Evolutionary conservation across 176 grass and related monocot species (phyloP).

Genomic region (Tillandsia leiboldiana): DNA sequence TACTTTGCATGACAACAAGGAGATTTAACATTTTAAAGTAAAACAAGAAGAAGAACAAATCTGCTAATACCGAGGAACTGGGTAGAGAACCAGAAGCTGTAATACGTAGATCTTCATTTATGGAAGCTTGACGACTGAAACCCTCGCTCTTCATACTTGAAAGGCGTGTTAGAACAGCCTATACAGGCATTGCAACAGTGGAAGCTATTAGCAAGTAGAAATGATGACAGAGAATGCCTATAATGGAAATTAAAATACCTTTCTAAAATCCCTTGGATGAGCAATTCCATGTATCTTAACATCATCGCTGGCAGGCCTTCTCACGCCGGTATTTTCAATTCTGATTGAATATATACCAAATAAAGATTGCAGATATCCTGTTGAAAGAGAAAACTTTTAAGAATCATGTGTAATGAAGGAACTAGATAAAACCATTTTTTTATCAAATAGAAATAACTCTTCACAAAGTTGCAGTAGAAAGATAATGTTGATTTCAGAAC

Average conservation of each 20-base stretch:
- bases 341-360: slow-evolving; percentile 59
- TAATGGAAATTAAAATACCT: slow-evolving; percentile 30
- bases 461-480: neutral
- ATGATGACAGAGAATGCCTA: neutral
- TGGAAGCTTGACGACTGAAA: slow-evolving; percentile 30
- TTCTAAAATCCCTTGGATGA: slow-evolving; percentile 45
- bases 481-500: too few species aligned
- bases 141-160: slow-evolving; percentile 31
- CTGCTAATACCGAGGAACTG: slow-evolving; percentile 11
- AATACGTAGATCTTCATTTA: slow-evolving; percentile 13
- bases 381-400: neutral
- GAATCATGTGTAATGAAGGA: neutral
- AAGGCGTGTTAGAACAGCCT: slow-evolving; percentile 44
- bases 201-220: neutral
- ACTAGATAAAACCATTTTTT: neutral
- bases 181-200: neutral
- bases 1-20: neutral
- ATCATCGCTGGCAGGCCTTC: slow-evolving; percentile 44
- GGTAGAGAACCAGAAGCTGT: slow-evolving; percentile 17
- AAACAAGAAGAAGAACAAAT: neutral
- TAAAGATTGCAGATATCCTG: slow-evolving; percentile 48
- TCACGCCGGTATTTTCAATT: slow-evolving; percentile 47
- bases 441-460: neutral
- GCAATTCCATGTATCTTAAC: slow-evolving; percentile 40
- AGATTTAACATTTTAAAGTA: slow-evolving; percentile 5